These are phyloP conservation scores for Candida frijolesensis DNA, from an alignment of 1,139 yeast genomes.

Conservation along the genomic window DNA sequence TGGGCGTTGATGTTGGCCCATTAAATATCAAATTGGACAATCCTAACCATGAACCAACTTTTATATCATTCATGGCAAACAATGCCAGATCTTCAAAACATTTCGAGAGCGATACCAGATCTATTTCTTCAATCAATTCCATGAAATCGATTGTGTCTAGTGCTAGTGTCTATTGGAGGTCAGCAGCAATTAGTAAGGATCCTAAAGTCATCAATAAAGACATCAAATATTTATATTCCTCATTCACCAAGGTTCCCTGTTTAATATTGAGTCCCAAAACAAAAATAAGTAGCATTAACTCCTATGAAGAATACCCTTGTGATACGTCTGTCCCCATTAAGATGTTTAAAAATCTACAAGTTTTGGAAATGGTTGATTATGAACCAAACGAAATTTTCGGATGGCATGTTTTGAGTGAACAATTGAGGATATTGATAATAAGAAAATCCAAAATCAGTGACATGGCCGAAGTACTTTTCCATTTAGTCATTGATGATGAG, in stretches of 20 bases:
- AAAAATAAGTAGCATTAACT: constrained; percentile 55
- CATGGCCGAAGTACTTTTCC: constrained; percentile 51
- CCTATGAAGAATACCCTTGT: constrained; percentile 72
- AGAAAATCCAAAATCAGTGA: constrained; percentile 53
- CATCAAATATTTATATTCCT: constrained; percentile 60
- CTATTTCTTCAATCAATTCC: constrained; percentile 64
- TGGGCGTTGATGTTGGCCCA: constrained; percentile 64
- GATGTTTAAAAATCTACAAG: constrained; percentile 63
- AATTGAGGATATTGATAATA: constrained; percentile 55
- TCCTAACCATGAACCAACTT: constrained; percentile 60
- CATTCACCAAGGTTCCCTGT: constrained; percentile 68
- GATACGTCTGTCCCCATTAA: constrained; percentile 67
- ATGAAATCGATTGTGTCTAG: constrained; percentile 57
- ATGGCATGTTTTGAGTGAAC: constrained; percentile 61
- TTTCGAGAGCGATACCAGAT: constrained; percentile 58
- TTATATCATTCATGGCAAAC: constrained; percentile 52
- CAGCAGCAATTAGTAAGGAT: constrained; percentile 39
- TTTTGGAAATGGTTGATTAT: constrained; percentile 58
- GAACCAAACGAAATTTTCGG: constrained; percentile 70
- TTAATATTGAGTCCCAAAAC: constrained; percentile 61
- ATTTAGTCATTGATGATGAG: constrained; percentile 60
- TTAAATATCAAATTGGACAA: constrained; percentile 59
- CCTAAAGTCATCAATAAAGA: constrained; percentile 50
- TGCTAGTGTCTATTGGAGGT: constrained; percentile 49
- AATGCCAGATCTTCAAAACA: constrained; percentile 46